phyloP scores from a whole-genome alignment of 352 stramenopile genomes.

The Paralagenidium karlingii region DNA sequence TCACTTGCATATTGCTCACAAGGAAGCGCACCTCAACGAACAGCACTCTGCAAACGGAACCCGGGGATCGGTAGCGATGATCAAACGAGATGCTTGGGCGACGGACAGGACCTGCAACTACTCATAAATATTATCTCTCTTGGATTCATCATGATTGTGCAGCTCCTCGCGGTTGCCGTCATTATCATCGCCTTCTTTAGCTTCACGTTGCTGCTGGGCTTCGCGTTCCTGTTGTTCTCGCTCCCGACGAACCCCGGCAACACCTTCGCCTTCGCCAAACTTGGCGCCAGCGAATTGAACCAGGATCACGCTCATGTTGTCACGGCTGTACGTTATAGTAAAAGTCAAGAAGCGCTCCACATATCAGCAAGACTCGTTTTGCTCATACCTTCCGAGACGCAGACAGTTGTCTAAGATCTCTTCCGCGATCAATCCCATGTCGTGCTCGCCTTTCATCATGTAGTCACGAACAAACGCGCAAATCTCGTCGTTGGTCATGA shows the following conservation, averaged over 20 bases:
- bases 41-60: no score
- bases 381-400: slow-evolving; percentile 39
- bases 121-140: no score
- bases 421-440: slow-evolving; percentile 65
- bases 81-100: no score
- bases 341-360: slow-evolving; percentile 1
- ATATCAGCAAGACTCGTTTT: background rate
- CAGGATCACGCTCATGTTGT: slow-evolving; percentile 80
- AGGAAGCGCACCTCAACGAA: no score
- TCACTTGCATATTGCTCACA: no score
- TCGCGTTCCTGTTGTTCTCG: slow-evolving; percentile 30
- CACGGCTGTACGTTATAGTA: slow-evolving; percentile 19
- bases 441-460: slow-evolving; percentile 47
- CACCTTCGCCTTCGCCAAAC: slow-evolving; percentile 43
- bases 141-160: no score
- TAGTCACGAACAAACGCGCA: slow-evolving; percentile 75
- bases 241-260: slow-evolving; percentile 40
- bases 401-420: slow-evolving; percentile 71
- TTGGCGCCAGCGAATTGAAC: slow-evolving; percentile 64
- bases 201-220: slow-evolving; percentile 17
- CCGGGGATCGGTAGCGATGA: no score
- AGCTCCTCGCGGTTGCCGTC: no score
- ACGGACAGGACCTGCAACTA: no score
- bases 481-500: slow-evolving; percentile 86
- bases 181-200: slow-evolving; percentile 6